These are phyloP conservation scores for Wickerhamiella azymoides DNA, from an alignment of 805 yeast genomes.

Conservation along the genomic window DNA sequence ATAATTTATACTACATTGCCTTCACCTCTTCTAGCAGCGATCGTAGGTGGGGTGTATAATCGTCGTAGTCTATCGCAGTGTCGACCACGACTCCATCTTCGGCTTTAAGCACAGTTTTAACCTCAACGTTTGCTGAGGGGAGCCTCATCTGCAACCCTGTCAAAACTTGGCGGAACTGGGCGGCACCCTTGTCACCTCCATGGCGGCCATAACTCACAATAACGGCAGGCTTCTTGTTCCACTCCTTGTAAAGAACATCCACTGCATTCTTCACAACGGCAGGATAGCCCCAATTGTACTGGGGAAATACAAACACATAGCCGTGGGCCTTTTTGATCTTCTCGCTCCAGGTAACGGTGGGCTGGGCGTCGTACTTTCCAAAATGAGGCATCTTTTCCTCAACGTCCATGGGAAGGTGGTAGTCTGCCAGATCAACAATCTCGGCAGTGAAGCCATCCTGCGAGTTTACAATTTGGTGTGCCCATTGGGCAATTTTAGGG, in stretches of 20 bases:
- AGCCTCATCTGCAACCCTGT: background rate
- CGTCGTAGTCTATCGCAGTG: background rate
- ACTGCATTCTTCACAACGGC: constrained; percentile 29
- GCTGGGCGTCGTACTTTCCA: constrained; percentile 14
- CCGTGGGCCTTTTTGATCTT: constrained; percentile 20
- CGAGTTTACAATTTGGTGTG: constrained; percentile 2
- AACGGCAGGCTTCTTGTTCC: constrained; percentile 25
- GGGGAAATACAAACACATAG: constrained; percentile 27
- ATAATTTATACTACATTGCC: no score
- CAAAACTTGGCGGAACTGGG: constrained; percentile 16
- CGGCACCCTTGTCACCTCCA: constrained; percentile 23
- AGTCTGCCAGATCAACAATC: constrained; percentile 22
- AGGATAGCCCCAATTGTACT: constrained; percentile 29
- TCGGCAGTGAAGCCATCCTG: constrained; percentile 1
- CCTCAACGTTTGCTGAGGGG: background rate
- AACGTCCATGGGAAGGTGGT: constrained; percentile 23
- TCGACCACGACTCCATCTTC: background rate
- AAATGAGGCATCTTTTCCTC: constrained; percentile 23
- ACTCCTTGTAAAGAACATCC: constrained; percentile 27
- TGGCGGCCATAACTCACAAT: constrained; percentile 25
- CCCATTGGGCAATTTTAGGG: constrained; percentile 10
- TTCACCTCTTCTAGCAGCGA: background rate
- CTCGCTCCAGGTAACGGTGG: constrained; percentile 22
- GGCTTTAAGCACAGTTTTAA: background rate
- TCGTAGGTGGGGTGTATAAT: background rate